phyloP scores from a whole-genome alignment of 2,329 filamentous ascomycete species.

The Apiospora hydei region DNA sequence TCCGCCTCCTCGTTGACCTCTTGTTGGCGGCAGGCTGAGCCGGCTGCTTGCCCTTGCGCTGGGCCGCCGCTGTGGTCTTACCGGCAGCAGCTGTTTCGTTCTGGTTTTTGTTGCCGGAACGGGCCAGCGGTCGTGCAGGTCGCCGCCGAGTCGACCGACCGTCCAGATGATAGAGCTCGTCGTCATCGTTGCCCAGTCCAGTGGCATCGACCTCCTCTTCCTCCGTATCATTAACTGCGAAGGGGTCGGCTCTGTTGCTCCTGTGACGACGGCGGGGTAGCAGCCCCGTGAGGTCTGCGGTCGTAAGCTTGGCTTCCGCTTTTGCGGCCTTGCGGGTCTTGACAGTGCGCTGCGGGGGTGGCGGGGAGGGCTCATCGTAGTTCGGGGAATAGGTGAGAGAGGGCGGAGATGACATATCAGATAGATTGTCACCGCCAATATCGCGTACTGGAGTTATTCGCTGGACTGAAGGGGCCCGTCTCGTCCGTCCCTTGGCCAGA shows the following conservation, averaged over 20 bases:
- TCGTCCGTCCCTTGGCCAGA: slow-evolving; percentile 54
- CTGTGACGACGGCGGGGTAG: slow-evolving; percentile 61
- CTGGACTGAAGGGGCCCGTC: slow-evolving; percentile 36
- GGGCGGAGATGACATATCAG: slow-evolving; percentile 68
- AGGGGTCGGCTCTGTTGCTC: slow-evolving; percentile 44
- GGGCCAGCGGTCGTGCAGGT: slow-evolving; percentile 41
- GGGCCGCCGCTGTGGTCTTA: slow-evolving; percentile 21
- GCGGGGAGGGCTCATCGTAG: slow-evolving; percentile 44
- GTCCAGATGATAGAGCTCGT: slow-evolving; percentile 60
- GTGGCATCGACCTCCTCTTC: slow-evolving; percentile 58
- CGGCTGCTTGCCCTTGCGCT: slow-evolving; percentile 32
- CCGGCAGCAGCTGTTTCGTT: slow-evolving; percentile 15
- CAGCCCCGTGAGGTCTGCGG: slow-evolving; percentile 60
- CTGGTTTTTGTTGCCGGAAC: slow-evolving; percentile 40
- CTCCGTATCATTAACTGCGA: slow-evolving; percentile 53
- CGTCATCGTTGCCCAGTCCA: slow-evolving; percentile 59
- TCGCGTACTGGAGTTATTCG: slow-evolving; percentile 48
- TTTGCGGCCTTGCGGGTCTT: slow-evolving; percentile 45
- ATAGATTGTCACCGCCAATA: slow-evolving; percentile 46
- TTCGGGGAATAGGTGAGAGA: slow-evolving; percentile 73
- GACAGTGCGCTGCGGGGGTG: slow-evolving; percentile 38
- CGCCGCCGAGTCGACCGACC: slow-evolving; percentile 47
- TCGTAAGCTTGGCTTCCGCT: slow-evolving; percentile 55
- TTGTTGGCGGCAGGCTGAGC: slow-evolving; percentile 17
- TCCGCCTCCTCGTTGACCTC: slow-evolving; percentile 44